Conservation (phyloP, 805 yeast genomes). For the Hanseniaspora vineae region DNA sequence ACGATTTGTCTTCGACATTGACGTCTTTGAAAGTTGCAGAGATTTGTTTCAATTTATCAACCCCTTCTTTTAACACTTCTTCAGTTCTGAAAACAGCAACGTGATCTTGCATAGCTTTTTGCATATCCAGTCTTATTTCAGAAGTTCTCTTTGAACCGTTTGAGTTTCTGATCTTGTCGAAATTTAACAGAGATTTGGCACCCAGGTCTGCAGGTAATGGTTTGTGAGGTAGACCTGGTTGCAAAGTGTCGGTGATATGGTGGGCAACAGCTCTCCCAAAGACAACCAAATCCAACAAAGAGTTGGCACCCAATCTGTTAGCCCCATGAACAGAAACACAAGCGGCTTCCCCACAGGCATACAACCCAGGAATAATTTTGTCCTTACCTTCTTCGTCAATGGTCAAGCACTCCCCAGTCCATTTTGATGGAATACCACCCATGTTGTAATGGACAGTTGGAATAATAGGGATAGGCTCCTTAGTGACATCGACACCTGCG, state of each 20-base stretch:
- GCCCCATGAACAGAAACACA: conserved; percentile 99
- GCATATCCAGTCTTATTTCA: conserved; percentile 83
- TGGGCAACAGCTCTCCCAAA: conserved; percentile 98
- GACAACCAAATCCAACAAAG: conserved; percentile 88
- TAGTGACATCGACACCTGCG: conserved; percentile 98
- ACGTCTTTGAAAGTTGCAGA: conserved; percentile 65
- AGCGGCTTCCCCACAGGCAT: conserved; percentile 98
- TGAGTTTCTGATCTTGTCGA: conserved; percentile 80
- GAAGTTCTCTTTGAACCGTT: conserved; percentile 75
- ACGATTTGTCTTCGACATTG: conserved; percentile 86
- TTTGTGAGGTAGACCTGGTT: conserved; percentile 81
- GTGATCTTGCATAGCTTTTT: conserved; percentile 90
- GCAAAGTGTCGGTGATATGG: conserved; percentile 70
- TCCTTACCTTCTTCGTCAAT: conserved; percentile 81
- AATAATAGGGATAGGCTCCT: conserved; percentile 95
- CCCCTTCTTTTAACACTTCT: conserved; percentile 86
- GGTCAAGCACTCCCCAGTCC: conserved; percentile 89
- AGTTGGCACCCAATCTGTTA: conserved; percentile 97
- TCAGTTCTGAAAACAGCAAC: conserved; percentile 95
- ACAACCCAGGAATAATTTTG: conserved; percentile 79
- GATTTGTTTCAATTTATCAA: conserved; percentile 56
- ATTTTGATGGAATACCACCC: conserved; percentile 99
- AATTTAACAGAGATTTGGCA: conserved; percentile 75
- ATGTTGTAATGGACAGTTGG: conserved; percentile 98
- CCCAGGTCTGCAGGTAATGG: conserved; percentile 81